Conservation (phyloP, 192 early-diverging fungal species). For the Chytriomyces hyalinus region DNA sequence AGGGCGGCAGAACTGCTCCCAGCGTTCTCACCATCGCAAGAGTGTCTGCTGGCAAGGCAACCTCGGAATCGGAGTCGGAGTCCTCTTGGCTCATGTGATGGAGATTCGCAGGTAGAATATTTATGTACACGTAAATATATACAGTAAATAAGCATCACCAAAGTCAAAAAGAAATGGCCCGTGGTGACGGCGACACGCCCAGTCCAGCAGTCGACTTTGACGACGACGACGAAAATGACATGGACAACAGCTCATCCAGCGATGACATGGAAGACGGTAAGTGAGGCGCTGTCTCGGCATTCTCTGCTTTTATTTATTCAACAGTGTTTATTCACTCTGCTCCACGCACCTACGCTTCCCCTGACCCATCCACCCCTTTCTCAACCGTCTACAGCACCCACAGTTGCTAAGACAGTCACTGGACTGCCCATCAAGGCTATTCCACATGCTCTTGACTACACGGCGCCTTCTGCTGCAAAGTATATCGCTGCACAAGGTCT, state of each 20-base stretch:
- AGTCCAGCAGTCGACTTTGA: background rate
- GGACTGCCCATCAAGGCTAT: conserved; percentile 8
- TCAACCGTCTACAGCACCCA: conserved; percentile 2
- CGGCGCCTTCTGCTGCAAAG: conserved; percentile 21
- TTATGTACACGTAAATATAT: background rate
- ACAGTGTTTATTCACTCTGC: background rate
- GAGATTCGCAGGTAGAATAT: background rate
- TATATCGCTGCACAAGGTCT: conserved; percentile 20
- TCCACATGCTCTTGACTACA: conserved; percentile 13
- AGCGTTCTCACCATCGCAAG: conserved; percentile 15
- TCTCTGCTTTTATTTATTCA: background rate
- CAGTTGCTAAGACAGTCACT: conserved; percentile 10
- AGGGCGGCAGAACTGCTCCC: background rate
- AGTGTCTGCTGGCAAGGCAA: conserved; percentile 32
- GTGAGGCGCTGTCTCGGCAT: background rate
- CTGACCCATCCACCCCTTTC: background rate
- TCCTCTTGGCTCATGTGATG: background rate
- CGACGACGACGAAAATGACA: conserved; percentile 7
- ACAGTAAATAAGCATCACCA: background rate
- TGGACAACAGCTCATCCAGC: no score
- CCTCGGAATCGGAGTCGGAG: conserved; percentile 32
- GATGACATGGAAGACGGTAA: no score
- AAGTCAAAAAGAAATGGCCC: background rate
- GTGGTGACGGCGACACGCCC: background rate
- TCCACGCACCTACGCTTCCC: background rate